A percentile compares a stretch with the other conserved stretches of the same genome.
Conservation (phyloP, 2,329 filamentous ascomycete genomes). For the Claviceps purpurea region DNA sequence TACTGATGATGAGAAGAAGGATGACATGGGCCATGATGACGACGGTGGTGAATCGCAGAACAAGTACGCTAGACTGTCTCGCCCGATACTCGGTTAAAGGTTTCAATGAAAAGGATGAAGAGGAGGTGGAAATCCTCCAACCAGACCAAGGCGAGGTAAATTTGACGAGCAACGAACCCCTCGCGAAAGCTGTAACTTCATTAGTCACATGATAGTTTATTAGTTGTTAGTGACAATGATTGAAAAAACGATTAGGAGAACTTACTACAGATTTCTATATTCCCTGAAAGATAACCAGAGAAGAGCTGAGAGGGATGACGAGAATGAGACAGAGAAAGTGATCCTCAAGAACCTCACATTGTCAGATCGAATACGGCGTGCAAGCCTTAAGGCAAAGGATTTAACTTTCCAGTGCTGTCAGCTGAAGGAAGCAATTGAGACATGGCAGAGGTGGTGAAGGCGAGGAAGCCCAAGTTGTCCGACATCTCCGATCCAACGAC, state of each 20-base stretch:
- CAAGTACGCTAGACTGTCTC: neutral
- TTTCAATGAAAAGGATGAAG: neutral
- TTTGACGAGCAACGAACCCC: neutral
- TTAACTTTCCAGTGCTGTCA: constrained; percentile 6
- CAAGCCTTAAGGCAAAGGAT: constrained; percentile 6
- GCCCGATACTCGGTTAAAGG: neutral
- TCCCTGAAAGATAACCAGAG: constrained; percentile 5
- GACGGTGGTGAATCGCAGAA: constrained; percentile 2
- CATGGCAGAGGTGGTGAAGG: constrained; percentile 11
- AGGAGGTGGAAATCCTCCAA: neutral
- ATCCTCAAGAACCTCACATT: constrained; percentile 9
- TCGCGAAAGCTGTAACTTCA: neutral
- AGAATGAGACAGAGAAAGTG: constrained; percentile 6
- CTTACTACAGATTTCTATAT: neutral
- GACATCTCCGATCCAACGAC: too few species aligned
- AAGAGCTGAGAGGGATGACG: constrained; percentile 4
- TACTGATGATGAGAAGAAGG: constrained; percentile 14
- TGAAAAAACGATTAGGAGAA: neutral
- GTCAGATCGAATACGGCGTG: constrained; percentile 11
- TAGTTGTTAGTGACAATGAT: too few species aligned
- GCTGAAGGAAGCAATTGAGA: constrained; percentile 7
- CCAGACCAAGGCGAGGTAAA: neutral
- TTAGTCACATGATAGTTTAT: neutral
- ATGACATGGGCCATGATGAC: constrained; percentile 14
- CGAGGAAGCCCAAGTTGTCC: constrained; percentile 8